Conservation (phyloP, 768 basidiomycete genomes). For the Vishniacozyma victoriae region DNA sequence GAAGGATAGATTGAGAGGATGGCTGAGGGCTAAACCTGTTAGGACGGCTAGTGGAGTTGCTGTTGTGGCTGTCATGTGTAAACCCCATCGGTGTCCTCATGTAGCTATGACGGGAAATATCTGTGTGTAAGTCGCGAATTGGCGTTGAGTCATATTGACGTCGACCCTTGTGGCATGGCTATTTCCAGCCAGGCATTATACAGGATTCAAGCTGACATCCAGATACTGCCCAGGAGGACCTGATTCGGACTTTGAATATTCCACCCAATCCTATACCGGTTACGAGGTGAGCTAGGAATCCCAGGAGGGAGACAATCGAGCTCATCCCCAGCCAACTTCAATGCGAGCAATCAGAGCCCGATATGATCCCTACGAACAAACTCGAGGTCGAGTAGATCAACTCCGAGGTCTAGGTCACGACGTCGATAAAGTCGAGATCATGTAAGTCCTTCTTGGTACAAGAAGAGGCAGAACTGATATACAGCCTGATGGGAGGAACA, state of each 20-base stretch:
- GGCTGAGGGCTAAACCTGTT: constrained; percentile 85
- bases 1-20: constrained; percentile 83
- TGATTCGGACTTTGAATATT: constrained; percentile 99
- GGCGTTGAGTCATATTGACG: too few relatives aligned
- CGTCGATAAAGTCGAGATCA: constrained; percentile 78
- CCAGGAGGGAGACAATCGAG: too few relatives aligned
- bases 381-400: constrained; percentile 89
- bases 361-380: constrained; percentile 96
- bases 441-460: constrained; percentile 27
- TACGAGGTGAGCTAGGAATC: constrained; percentile 46
- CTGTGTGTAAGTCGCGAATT: constrained; percentile 68
- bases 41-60: constrained; percentile 96
- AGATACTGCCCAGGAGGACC: constrained; percentile 98
- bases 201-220: background rate
- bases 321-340: constrained; percentile 95
- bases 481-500: constrained; percentile 96
- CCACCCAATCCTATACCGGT: constrained; percentile 60
- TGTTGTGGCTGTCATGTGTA: constrained; percentile 99
- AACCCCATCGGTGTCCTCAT: constrained; percentile 97
- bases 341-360: constrained; percentile 98
- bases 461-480: constrained; percentile 32
- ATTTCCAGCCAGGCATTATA: too few relatives aligned
- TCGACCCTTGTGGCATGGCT: too few relatives aligned
- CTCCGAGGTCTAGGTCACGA: constrained; percentile 90
- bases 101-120: constrained; percentile 99